Evolutionary conservation across 164 flowering plant species (phyloP), one percentile per base, ranked within the genome.

Genomic region (Chimonanthus praecox): DNA sequence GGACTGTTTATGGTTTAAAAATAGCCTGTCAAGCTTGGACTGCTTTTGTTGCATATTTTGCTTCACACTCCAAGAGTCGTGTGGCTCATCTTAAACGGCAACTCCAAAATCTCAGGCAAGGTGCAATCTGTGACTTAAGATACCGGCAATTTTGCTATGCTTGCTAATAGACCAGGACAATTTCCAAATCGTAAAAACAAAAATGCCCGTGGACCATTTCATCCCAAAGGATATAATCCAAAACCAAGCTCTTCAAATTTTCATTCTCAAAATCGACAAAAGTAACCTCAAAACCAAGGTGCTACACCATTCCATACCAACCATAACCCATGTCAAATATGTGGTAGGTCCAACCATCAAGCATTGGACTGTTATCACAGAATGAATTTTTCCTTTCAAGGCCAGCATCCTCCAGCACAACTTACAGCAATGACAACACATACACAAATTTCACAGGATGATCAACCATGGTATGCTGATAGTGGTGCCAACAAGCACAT

Each of bases 341-440:
- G 50, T 66, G 47, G 69, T 33, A 44, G 45, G 4, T 33, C 49
- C 2, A 4, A 49, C 0, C 69, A 66, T 7, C 10, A 33, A 7
- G 69, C 69, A 3, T 10, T 66, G 43, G 48, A 66, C 6, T 66
- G 49, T 46, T 66, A 44, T 43, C 69, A 46, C 16, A 8, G 69
- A n/a, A 66, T 66, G 69, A 49, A 45, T 15, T 66, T 33, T 46
- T 15, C 49, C 15, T 66, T 0, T 46, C 69, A 66, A 45, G 69
- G 50, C 5, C 69, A 13, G 4, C 49, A 66, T n/a, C 49, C 69
- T 7, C 69, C 69, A 44, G 48, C 43, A 45, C 69, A 66, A 45
- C 69, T 66, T 66, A 49, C 69, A 43, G 69, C 20, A 16, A 66
- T 66, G 69, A n/a, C 45, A 8, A 49, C 69, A 7, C 49, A 44